Evolutionary conservation across 208 protist species (phyloP).

Genomic region (Leishmania turanica): DNA sequence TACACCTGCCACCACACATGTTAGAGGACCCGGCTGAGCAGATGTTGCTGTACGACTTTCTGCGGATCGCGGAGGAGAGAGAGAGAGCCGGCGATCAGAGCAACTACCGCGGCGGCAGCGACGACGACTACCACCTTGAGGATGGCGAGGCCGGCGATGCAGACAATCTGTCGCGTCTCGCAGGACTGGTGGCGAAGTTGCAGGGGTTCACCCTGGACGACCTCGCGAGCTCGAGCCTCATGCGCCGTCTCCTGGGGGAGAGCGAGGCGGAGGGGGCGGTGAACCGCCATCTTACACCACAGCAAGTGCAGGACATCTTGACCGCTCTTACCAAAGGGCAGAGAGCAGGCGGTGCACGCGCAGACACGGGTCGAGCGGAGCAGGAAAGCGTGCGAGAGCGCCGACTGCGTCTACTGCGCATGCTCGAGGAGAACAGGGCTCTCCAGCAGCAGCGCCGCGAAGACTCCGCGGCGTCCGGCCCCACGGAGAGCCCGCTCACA

Average conservation of each 20-base stretch:
- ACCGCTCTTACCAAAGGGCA: conserved; percentile 36
- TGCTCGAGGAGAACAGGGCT: conserved; percentile 27
- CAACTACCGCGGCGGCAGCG: conserved; percentile 2
- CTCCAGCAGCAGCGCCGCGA: conserved; percentile 22
- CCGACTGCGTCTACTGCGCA: conserved; percentile 45
- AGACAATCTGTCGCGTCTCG: conserved; percentile 34
- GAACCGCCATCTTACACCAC: conserved; percentile 25
- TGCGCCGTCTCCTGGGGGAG: conserved; percentile 49
- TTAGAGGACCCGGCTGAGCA: conserved; percentile 44
- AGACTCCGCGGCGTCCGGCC: not conserved
- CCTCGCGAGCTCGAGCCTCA: conserved; percentile 57
- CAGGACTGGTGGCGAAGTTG: conserved; percentile 56
- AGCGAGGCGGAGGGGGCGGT: conserved; percentile 24
- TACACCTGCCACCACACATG: conserved; percentile 37
- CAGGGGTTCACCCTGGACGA: conserved; percentile 55
- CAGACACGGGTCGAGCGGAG: conserved; percentile 17
- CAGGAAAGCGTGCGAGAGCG: conserved; percentile 38
- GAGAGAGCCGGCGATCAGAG: conserved; percentile 4
- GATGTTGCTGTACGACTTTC: conserved; percentile 53
- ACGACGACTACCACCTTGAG: conserved; percentile 39
- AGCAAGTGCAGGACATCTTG: conserved; percentile 51
- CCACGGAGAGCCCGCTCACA: not conserved
- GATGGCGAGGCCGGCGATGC: conserved; percentile 39
- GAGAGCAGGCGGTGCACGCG: not conserved
- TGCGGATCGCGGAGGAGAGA: conserved; percentile 38